Evolutionary conservation across 257 asterid genomes (phyloP).

Genomic region (Pogostemon cablin): DNA sequence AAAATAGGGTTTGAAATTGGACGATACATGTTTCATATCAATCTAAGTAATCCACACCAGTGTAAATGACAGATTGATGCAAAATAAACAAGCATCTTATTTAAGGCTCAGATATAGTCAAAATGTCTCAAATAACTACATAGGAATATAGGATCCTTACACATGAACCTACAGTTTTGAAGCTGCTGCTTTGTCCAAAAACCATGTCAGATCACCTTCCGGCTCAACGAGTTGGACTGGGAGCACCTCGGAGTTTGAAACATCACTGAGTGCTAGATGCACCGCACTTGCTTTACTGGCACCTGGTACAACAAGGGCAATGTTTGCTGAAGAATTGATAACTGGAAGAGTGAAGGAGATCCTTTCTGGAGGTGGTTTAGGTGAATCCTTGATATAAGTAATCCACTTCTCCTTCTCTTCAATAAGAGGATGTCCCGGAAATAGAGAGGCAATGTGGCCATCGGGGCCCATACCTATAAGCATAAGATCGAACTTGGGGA

Average conservation of each 20-base stretch:
- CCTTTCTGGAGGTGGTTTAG: conserved; percentile 93
- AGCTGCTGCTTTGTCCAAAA: conserved; percentile 88
- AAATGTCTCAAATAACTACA: neutral
- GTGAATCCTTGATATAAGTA: conserved; percentile 80
- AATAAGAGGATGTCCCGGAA: conserved; percentile 82
- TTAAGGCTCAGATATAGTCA: neutral
- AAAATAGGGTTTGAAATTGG: too few species aligned
- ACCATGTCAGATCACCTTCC: conserved; percentile 80
- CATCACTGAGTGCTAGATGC: conserved; percentile 53
- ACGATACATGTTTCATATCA: too few species aligned
- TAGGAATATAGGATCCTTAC: neutral
- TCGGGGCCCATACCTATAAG: conserved; percentile 97
- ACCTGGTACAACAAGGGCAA: conserved; percentile 85
- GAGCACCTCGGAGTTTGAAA: conserved; percentile 50
- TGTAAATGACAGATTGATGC: too few species aligned
- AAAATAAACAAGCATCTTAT: too few species aligned
- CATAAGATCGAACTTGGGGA: conserved; percentile 90
- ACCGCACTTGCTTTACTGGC: conserved; percentile 71
- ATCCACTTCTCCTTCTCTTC: conserved; percentile 81
- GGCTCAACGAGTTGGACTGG: conserved; percentile 86
- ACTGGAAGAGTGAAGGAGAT: conserved; percentile 91
- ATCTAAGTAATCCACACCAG: too few species aligned
- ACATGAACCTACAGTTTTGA: conserved; percentile 57
- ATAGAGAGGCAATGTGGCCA: conserved; percentile 91
- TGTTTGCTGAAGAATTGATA: conserved; percentile 70